Evolutionary conservation across 2,329 filamentous ascomycete genomes (phyloP), one percentile per base, ranked within the genome.

Genomic region (Salinomyces thailandicus): DNA sequence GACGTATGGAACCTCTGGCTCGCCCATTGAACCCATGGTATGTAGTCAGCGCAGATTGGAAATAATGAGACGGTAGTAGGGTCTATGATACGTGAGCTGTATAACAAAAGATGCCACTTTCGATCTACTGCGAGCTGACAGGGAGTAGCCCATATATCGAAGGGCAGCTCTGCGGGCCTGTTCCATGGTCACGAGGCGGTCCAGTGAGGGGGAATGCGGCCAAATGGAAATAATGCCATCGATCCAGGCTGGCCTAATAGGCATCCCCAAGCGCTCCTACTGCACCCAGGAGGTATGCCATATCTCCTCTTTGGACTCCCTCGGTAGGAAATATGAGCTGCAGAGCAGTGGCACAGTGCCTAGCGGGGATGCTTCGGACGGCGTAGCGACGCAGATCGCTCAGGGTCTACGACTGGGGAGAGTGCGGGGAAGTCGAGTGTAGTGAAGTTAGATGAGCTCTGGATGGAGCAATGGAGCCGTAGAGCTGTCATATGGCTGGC

Each of bases 21-120:
- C 44, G 39, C 40, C 47, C 8, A 46, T 35, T 13, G 48, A 51
- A 38, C 48, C 49, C 50, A 53, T 51, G 22, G 40, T 50, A 17
- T 3, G 9, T 8, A 4, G 2, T 26, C n/a, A n/a, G 20, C 9
- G 22, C 9, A n/a, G 2, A 2, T 26, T 26, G 22, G 2, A 4
- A 26, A 26, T 8, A 26, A 3, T 26, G 2, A n/a, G 22, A 4
- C n/a, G n/a, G 9, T 4, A 26, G 22, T 26, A 26, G 2, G 22
- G 4, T 9, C 9, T n/a, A 9, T n/a, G 4, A 26, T 26, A 26
- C n/a, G 22, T 8, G 22, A 26, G 22, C 22, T 26, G 9, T n/a
- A 26, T n/a, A 4, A 26, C 2, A 26, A 4, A 8, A 26, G 22
- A n/a, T n/a, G n/a, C n/a, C n/a, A n/a, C n/a, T n/a, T 26, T 26